Evolutionary conservation across 208 protist genomes (phyloP).

Genomic region (Leishmania aethiopica): DNA sequence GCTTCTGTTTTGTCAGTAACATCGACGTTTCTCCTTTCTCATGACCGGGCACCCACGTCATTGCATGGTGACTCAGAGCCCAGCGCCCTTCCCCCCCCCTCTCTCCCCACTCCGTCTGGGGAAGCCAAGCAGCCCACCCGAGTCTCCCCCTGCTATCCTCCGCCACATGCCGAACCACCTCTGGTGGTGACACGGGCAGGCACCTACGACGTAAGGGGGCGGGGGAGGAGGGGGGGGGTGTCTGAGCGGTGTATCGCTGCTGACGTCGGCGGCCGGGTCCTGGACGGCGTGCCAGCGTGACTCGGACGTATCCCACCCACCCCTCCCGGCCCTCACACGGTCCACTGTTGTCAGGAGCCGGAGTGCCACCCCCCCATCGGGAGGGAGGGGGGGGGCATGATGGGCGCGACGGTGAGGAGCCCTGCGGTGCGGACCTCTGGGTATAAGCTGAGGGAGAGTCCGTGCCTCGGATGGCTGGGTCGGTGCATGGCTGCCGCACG

Average conservation of each 20-base stretch:
- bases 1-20: too few species aligned
- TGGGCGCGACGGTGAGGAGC: neutral
- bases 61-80: neutral
- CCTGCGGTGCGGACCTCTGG: neutral
- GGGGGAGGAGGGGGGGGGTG: too few species aligned
- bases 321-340: neutral
- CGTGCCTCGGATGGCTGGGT: neutral
- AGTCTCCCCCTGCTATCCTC: neutral
- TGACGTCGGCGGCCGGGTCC: neutral
- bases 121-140: neutral
- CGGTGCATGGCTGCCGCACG: neutral
- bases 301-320: too few species aligned
- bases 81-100: too few species aligned
- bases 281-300: too few species aligned
- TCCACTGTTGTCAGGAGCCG: too few species aligned
- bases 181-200: neutral
- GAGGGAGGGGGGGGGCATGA: neutral
- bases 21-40: too few species aligned
- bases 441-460: neutral
- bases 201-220: neutral
- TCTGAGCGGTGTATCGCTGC: neutral
- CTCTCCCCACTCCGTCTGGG: too few species aligned
- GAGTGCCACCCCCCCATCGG: neutral
- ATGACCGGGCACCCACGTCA: too few species aligned
- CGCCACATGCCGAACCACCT: neutral